A percentile compares a stretch with the other conserved stretches of the same genome.
Evolutionary conservation across 2,329 filamentous ascomycete genomes (phyloP).

Genomic region (Fusarium liriodendri): DNA sequence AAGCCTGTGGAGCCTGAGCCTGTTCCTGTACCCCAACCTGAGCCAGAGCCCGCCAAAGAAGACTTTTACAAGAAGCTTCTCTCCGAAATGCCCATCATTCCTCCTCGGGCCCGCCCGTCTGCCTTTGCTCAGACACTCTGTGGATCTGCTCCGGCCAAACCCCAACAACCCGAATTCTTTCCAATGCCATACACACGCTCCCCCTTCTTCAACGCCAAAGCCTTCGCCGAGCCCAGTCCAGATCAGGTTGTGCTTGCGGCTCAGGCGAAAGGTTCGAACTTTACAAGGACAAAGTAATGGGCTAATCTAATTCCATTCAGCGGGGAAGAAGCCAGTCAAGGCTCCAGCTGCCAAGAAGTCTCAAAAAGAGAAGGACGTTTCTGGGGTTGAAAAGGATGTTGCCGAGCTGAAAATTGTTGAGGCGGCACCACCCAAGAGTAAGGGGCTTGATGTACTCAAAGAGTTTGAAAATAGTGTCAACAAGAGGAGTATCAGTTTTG

Average conservation of each 20-base stretch:
- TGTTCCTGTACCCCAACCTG: neutral
- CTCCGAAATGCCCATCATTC: slow-evolving; percentile 6
- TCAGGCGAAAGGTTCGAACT: slow-evolving; percentile 87
- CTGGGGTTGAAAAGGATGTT: slow-evolving; percentile 42
- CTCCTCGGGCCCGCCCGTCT: slow-evolving; percentile 55
- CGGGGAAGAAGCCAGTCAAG: slow-evolving; percentile 62
- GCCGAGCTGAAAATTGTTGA: slow-evolving; percentile 59
- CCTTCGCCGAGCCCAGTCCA: slow-evolving; percentile 88
- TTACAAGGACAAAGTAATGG: slow-evolving; percentile 61
- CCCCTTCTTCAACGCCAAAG: slow-evolving; percentile 63
- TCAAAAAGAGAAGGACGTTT: slow-evolving; percentile 51
- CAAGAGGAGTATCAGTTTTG: slow-evolving; percentile 89
- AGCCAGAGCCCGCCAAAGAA: neutral
- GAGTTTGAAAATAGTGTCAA: slow-evolving; percentile 80
- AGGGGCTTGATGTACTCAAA: slow-evolving; percentile 85
- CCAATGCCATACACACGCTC: slow-evolving; percentile 63
- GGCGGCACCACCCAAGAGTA: slow-evolving; percentile 71
- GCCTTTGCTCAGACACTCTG: slow-evolving; percentile 67
- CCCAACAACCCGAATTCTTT: slow-evolving; percentile 48
- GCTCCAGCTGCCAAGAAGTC: slow-evolving; percentile 50
- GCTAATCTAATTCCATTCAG: slow-evolving; percentile 65
- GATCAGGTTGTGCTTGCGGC: slow-evolving; percentile 90
- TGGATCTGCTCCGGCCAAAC: slow-evolving; percentile 53
- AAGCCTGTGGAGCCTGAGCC: neutral
- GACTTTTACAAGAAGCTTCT: neutral